Base-by-base conservation (phyloP, 805 yeast species). In the Cyberlindnera saturnus region DNA sequence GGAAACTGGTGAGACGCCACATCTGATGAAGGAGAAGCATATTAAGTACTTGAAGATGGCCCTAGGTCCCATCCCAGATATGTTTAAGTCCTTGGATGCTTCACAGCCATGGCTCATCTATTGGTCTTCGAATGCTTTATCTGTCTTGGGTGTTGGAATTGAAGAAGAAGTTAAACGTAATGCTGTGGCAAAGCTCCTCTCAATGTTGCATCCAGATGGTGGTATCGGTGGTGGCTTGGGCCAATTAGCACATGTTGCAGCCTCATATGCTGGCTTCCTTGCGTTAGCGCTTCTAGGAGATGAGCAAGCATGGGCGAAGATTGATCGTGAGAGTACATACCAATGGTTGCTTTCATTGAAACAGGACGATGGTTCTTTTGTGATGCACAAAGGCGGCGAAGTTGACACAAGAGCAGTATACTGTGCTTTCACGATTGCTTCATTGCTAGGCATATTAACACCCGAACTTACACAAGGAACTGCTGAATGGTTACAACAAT, bases 31-130 rank as follows among this genome's bases (percentile, higher is more conserved):
- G 13, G 38, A 36, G 26, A 50, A 46, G 23, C 63, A 59, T 35
- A 13, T 48, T 13, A 40, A 36, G 17, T 59, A 47, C 26, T 32
- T 52, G 10, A 47, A 39, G 15, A 40, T 44, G 47, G 51, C 57
- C 0, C 32, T 56, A n/a, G 54, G 55, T 3, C 42, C 38, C 6
- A 32, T 58, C 6, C 62, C 62, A 2, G 34, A 43, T 17, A 35
- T 46, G 44, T 51, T 59, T 44, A 43, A 61, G 3, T 73, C 73
- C 0, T 67, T 87, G 38, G 97, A 91, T 62, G 93, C 97, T 0
- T 85, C 93, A n/a, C 89, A 83, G 47, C 81, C 96, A 0, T 93
- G 98, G 98, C 65, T 91, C 56, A 45, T 86, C 1, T 91, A 85
- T 59, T 93, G 99, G 99, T 64, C 82, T 6, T 58, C 75, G 36